These are phyloP conservation scores for Panaeolus papilionaceus DNA, from an alignment of 768 basidiomycete genomes.

Conservation along the genomic window DNA sequence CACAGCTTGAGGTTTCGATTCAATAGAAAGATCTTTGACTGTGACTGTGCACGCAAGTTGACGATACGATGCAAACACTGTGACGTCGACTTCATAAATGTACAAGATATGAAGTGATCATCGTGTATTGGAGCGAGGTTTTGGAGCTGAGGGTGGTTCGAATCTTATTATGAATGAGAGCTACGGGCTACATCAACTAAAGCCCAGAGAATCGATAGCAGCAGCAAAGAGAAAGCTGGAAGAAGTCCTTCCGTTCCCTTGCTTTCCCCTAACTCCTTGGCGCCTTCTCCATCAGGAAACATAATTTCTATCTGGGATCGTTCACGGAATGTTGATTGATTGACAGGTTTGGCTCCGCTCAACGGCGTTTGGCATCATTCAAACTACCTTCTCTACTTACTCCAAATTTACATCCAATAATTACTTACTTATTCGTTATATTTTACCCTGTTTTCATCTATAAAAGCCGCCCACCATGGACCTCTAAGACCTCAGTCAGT, in stretches of 20 bases:
- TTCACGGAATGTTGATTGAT: constrained; percentile 8
- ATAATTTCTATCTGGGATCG: not conserved
- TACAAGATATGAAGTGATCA: not conserved
- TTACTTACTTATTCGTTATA: not conserved
- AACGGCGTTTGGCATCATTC: constrained; percentile 6
- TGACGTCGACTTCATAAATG: not conserved
- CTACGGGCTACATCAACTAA: not conserved
- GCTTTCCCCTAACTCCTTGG: not conserved
- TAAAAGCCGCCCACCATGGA: not conserved
- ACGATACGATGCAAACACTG: not conserved
- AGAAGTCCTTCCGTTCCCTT: not conserved
- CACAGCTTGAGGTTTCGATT: constrained; percentile 5
- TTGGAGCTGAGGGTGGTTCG: not conserved
- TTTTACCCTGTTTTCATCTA: not conserved
- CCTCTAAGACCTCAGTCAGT: constrained; percentile 4
- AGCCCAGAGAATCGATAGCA: not conserved
- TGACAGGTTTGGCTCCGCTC: constrained; percentile 6
- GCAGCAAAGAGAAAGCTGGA: not conserved
- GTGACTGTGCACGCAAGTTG: not conserved
- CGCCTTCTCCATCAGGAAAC: constrained; percentile 9
- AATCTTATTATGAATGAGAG: not conserved
- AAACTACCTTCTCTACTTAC: not conserved
- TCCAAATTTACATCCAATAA: not conserved
- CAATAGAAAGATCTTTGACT: not conserved
- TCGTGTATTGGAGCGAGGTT: not conserved